These are phyloP conservation scores for Globisporangium spinosum DNA, from an alignment of 352 stramenopile genomes.

Conservation along the genomic window DNA sequence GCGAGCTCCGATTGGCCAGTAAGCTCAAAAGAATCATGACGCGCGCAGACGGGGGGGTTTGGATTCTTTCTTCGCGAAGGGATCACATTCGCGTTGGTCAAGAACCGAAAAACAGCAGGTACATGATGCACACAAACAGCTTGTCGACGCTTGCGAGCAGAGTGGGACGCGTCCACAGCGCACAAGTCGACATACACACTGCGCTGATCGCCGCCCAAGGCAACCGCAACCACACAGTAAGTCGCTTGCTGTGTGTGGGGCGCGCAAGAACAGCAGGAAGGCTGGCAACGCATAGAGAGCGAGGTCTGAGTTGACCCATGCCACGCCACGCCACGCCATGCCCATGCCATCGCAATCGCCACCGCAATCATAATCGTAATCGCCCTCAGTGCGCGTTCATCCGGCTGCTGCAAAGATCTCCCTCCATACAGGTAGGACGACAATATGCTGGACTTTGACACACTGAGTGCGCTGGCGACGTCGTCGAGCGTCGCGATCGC, in stretches of 20 bases:
- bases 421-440: not conserved
- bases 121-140: not conserved
- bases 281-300: not conserved
- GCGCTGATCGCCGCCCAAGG: not conserved
- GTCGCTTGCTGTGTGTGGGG: too few species aligned
- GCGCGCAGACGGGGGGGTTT: not conserved
- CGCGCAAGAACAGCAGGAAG: not conserved
- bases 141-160: not conserved
- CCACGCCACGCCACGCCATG: too few species aligned
- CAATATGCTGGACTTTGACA: conserved; percentile 5
- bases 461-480: not conserved
- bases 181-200: conserved; percentile 3
- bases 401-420: not conserved
- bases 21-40: not conserved
- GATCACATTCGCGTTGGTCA: not conserved
- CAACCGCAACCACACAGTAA: too few species aligned
- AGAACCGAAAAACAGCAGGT: not conserved
- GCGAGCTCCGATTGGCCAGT: not conserved
- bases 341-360: not conserved
- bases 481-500: not conserved
- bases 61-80: not conserved
- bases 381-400: not conserved
- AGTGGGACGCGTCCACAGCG: not conserved
- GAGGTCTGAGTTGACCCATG: not conserved
- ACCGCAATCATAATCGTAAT: not conserved